Evolutionary conservation across 257 asterid genomes (phyloP).

Genomic region (Fraxinus americana): DNA sequence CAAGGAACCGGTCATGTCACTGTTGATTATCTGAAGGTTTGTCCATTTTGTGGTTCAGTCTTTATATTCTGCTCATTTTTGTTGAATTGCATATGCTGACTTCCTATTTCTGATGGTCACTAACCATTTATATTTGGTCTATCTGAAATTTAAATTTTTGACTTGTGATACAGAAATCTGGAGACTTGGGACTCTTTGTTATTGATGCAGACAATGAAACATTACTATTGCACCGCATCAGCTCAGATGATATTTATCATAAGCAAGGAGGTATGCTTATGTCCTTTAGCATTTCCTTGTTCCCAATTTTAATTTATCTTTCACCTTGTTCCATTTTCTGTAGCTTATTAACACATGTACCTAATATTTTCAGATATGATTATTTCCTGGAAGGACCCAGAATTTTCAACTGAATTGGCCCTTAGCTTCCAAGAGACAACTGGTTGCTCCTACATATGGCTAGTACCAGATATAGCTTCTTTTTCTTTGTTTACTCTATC

Average conservation of each 20-base stretch:
- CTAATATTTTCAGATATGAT: constrained; percentile 65
- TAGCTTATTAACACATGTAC: constrained; percentile 15
- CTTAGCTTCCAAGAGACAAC: constrained; percentile 97
- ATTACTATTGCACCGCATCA: constrained; percentile 72
- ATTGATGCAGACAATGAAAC: constrained; percentile 84
- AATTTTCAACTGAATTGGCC: constrained; percentile 84
- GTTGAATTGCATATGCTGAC: constrained; percentile 4
- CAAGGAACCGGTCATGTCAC: constrained; percentile 98
- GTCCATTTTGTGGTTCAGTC: neutral
- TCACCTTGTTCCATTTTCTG: constrained; percentile 19
- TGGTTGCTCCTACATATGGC: constrained; percentile 95
- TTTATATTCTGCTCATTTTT: neutral
- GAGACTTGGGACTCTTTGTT: constrained; percentile 75
- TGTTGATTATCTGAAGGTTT: constrained; percentile 84
- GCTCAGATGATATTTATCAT: constrained; percentile 88
- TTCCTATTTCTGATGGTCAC: constrained; percentile 7
- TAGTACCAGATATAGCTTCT: constrained; percentile 41
- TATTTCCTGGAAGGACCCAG: constrained; percentile 97
- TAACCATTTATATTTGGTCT: constrained; percentile 10
- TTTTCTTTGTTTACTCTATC: neutral
- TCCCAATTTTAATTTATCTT: constrained; percentile 9
- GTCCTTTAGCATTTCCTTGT: constrained; percentile 6
- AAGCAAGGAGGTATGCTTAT: constrained; percentile 83
- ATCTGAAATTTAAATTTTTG: constrained; percentile 19
- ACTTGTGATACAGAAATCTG: constrained; percentile 67